A percentile compares a stretch with the other conserved stretches of the same genome.
Conservation (phyloP, 2,329 filamentous ascomycete species). For the Pseudocercospora cruenta region DNA sequence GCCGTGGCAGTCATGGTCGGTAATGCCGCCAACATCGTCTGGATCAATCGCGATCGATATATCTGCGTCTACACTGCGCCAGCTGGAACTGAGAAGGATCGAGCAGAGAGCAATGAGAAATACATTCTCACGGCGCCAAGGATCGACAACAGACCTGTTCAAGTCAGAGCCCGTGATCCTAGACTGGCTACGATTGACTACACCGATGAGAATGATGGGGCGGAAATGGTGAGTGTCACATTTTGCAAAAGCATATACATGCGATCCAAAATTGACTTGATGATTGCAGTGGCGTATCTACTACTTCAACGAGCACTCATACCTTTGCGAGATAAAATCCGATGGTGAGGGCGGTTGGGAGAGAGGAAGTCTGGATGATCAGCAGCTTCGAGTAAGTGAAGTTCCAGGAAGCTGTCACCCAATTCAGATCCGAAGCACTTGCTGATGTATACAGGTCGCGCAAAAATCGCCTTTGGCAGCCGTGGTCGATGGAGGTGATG, state of each 20-base stretch:
- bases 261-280: neutral
- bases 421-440: neutral
- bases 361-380: neutral
- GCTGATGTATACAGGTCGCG: neutral
- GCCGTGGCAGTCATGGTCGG: conserved; percentile 6
- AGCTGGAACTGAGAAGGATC: neutral
- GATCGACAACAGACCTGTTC: neutral
- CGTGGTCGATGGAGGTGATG: neutral
- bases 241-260: neutral
- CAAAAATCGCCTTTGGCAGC: conserved; percentile 4
- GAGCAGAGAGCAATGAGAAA: neutral
- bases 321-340: conserved; percentile 6
- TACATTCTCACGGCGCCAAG: conserved; percentile 4
- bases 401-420: neutral
- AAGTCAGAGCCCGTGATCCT: neutral
- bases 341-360: conserved; percentile 6
- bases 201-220: neutral
- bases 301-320: conserved; percentile 2
- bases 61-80: conserved; percentile 9
- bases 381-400: neutral
- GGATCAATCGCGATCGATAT: conserved; percentile 8
- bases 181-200: conserved; percentile 2
- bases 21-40: conserved; percentile 4
- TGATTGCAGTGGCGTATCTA: conserved; percentile 3
- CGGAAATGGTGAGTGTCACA: neutral